phyloP scores from a whole-genome alignment of 805 yeast species.

The Ogataea henricii region DNA sequence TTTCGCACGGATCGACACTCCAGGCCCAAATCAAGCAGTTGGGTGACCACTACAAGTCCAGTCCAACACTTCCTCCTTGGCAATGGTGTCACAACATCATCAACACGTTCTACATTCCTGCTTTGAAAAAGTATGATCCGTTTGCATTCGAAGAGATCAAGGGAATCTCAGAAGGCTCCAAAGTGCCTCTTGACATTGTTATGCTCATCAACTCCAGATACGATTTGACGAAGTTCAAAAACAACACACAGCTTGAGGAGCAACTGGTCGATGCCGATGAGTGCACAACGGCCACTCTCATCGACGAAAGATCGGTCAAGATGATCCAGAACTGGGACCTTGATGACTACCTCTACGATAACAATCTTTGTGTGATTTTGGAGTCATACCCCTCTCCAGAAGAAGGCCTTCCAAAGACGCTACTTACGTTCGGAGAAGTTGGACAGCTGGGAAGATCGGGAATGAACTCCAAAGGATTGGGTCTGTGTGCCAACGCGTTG shows the following conservation, averaged over 20 bases:
- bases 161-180: constrained; percentile 13
- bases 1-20: constrained; percentile 6
- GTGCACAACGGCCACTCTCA: constrained; percentile 11
- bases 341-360: constrained; percentile 12
- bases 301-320: constrained; percentile 11
- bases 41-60: constrained; percentile 12
- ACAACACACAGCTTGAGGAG: constrained; percentile 9
- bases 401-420: constrained; percentile 9
- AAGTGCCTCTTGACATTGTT: constrained; percentile 10
- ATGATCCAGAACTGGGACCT: constrained; percentile 15
- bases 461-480: constrained; percentile 16
- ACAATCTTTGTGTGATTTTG: constrained; percentile 12
- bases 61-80: constrained; percentile 14
- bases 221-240: constrained; percentile 14
- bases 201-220: constrained; percentile 14
- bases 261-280: constrained; percentile 10
- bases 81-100: constrained; percentile 14
- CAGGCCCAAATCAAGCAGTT: constrained; percentile 9
- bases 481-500: constrained; percentile 14
- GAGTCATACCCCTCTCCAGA: constrained; percentile 10
- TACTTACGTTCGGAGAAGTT: constrained; percentile 15
- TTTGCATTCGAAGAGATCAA: constrained; percentile 11
- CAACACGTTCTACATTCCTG: constrained; percentile 12
- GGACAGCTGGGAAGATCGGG: constrained; percentile 18
- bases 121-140: constrained; percentile 10